A percentile compares a stretch with the other conserved stretches of the same genome.
phyloP scores from a whole-genome alignment of 768 basidiomycete species.

The Suillus plorans region DNA sequence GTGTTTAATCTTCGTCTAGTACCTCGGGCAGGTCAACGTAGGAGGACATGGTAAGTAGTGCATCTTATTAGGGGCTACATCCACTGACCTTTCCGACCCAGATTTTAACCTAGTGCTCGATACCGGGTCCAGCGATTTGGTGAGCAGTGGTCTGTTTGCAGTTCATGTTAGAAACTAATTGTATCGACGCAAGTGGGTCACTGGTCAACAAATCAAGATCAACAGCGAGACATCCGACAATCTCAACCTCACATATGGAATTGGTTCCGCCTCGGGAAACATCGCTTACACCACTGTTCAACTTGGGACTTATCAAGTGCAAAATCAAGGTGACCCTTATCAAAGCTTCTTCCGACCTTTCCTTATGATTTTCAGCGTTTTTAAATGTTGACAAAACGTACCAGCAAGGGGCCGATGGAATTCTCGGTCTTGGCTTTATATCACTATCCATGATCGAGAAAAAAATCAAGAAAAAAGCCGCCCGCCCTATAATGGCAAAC shows the following conservation, averaged over 20 bases:
- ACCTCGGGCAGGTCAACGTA: slow-evolving; percentile 29
- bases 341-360: not conserved
- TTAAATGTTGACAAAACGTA: slow-evolving; percentile 20
- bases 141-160: not conserved
- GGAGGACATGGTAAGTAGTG: slow-evolving; percentile 26
- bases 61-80: not conserved
- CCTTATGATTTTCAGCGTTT: slow-evolving; percentile 14
- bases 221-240: slow-evolving; percentile 30
- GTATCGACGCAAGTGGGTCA: slow-evolving; percentile 18
- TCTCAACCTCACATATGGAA: slow-evolving; percentile 36
- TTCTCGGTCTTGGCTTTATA: slow-evolving; percentile 28
- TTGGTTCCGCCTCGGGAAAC: slow-evolving; percentile 37
- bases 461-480: slow-evolving; percentile 12
- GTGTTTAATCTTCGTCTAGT: slow-evolving; percentile 14
- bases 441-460: slow-evolving; percentile 23
- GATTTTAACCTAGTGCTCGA: slow-evolving; percentile 29
- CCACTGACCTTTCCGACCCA: slow-evolving; percentile 2
- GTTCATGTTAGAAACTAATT: not conserved
- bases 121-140: slow-evolving; percentile 31
- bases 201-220: slow-evolving; percentile 23
- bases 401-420: slow-evolving; percentile 19
- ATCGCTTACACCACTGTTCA: slow-evolving; percentile 36
- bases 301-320: slow-evolving; percentile 34
- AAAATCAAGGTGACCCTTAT: slow-evolving; percentile 18
- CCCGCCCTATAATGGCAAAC: slow-evolving; percentile 38